phyloP scores from a whole-genome alignment of 2,329 filamentous ascomycete species.

The Aspergillus jensenii region DNA sequence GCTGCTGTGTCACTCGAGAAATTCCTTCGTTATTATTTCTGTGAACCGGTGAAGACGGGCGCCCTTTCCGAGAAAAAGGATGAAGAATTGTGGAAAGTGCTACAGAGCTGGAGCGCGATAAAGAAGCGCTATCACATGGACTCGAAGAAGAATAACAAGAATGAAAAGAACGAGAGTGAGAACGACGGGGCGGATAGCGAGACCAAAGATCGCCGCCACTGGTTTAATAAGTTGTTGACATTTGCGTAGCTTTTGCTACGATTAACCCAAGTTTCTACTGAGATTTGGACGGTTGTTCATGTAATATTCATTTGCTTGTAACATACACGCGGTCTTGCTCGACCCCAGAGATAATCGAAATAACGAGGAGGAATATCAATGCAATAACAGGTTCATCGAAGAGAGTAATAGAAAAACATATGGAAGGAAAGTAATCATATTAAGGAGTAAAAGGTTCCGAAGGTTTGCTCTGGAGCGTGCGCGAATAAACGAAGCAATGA shows the following conservation, averaged over 20 bases:
- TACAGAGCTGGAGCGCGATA: background rate
- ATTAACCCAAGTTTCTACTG: background rate
- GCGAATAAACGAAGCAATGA: conserved; percentile 1
- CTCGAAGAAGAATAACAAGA: background rate
- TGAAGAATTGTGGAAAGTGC: background rate
- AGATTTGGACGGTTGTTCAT: background rate
- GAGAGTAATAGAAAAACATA: conserved; percentile 10
- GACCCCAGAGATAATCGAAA: conserved; percentile 11
- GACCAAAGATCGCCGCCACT: background rate
- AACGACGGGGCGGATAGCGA: background rate
- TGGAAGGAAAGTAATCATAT: conserved; percentile 9
- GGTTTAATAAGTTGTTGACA: background rate
- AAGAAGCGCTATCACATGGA: background rate
- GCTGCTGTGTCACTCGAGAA: background rate
- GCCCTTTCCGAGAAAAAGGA: background rate
- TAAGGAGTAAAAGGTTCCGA: conserved; percentile 9
- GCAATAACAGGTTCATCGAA: conserved; percentile 2
- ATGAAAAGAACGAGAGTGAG: background rate
- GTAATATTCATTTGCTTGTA: conserved; percentile 16
- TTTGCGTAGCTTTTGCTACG: background rate
- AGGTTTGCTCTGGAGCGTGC: conserved; percentile 2
- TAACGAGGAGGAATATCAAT: conserved; percentile 8
- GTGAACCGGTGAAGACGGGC: background rate
- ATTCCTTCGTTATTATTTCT: conserved; percentile 12
- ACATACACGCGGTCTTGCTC: conserved; percentile 18